Conservation (phyloP, 345 rosid genomes). For the Microthlaspi erraticum region DNA sequence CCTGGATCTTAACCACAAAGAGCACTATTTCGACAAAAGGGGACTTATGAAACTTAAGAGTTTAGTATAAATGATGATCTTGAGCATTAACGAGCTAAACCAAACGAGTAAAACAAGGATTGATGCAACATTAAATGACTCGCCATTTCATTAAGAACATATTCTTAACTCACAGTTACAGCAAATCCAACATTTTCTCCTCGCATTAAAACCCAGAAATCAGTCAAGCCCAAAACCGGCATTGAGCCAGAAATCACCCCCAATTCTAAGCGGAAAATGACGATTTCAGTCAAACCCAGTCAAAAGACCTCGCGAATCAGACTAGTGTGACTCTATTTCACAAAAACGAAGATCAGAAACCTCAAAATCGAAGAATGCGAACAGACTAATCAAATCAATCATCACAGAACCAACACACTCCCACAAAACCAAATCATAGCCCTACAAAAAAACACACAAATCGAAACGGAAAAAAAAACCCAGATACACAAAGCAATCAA, state of each 20-base stretch:
- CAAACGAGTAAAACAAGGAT: background rate
- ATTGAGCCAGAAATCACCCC: slow-evolving; percentile 3
- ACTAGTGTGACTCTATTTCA: background rate
- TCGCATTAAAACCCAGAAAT: slow-evolving; percentile 21
- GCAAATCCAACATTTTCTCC: slow-evolving; percentile 16
- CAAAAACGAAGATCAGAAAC: background rate
- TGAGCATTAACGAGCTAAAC: background rate
- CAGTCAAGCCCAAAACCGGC: slow-evolving; percentile 8
- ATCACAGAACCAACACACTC: background rate
- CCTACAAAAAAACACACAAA: background rate
- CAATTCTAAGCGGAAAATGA: background rate
- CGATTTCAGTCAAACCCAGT: slow-evolving; percentile 21
- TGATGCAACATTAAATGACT: slow-evolving; percentile 20
- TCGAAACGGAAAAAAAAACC: background rate
- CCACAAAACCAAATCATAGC: slow-evolving; percentile 2
- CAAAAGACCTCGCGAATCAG: too few species aligned
- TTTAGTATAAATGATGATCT: background rate
- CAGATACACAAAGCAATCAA: background rate
- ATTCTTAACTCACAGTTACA: slow-evolving; percentile 3
- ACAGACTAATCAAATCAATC: slow-evolving; percentile 20
- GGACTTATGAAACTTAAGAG: background rate
- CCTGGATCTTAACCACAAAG: background rate
- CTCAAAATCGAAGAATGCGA: slow-evolving; percentile 24
- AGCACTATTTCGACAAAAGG: background rate
- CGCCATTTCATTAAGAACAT: background rate